phyloP scores from a whole-genome alignment of 1,284 basidiomycete genomes.

The Heliocybe sulcata region DNA sequence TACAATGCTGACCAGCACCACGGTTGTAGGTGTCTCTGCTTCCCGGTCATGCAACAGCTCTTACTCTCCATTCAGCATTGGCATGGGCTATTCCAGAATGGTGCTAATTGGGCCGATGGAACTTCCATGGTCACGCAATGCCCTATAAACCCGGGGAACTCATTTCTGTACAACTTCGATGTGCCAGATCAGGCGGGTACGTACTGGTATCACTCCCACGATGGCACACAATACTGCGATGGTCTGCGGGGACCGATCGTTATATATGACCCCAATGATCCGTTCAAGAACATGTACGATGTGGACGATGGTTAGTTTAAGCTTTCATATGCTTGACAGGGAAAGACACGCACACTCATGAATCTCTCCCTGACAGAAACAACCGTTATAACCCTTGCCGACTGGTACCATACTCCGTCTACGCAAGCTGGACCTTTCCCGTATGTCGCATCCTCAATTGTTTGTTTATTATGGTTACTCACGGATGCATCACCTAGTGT shows the following conservation, averaged over 20 bases:
- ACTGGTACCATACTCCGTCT: constrained; percentile 29
- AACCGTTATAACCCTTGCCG: constrained; percentile 27
- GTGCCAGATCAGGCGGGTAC: constrained; percentile 26
- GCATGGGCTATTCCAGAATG: constrained; percentile 27
- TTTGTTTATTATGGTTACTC: background rate
- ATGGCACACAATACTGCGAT: constrained; percentile 35
- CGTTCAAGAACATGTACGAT: constrained; percentile 28
- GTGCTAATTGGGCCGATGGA: constrained; percentile 27
- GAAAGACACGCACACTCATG: background rate
- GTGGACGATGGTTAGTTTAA: constrained; percentile 28
- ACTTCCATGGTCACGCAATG: constrained; percentile 37
- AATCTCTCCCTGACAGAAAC: constrained; percentile 17
- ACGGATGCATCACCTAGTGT: constrained; percentile 23
- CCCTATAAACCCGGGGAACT: constrained; percentile 36
- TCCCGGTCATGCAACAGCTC: background rate
- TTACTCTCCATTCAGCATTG: constrained; percentile 19
- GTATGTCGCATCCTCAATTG: no score
- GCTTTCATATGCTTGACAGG: background rate
- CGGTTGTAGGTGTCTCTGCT: constrained; percentile 20
- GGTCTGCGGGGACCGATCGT: constrained; percentile 23
- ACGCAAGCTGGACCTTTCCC: no score
- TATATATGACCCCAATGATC: constrained; percentile 34
- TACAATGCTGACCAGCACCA: constrained; percentile 24
- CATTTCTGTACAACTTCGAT: constrained; percentile 36
- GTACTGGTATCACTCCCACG: constrained; percentile 18